Conservation (phyloP, 2,329 filamentous ascomycete species). For the Cryphonectria japonica region DNA sequence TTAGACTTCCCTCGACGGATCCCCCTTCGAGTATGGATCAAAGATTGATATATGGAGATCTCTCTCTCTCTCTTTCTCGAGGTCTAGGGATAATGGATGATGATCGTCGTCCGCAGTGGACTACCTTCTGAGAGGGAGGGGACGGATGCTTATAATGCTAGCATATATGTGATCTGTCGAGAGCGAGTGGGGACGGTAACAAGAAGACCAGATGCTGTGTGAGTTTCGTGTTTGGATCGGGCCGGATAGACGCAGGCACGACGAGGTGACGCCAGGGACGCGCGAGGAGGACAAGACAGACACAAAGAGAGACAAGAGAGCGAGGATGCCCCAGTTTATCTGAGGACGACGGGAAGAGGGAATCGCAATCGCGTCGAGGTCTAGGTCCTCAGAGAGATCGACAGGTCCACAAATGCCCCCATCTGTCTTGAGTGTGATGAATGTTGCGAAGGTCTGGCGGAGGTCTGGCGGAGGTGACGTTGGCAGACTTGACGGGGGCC, state of each 20-base stretch:
- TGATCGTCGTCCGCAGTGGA: neutral
- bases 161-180: neutral
- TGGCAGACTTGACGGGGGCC: neutral
- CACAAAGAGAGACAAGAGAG: neutral
- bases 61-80: neutral
- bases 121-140: neutral
- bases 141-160: neutral
- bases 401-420: constrained; percentile 14
- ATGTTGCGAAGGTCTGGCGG: constrained; percentile 6
- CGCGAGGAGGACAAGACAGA: neutral
- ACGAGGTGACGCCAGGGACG: constrained; percentile 4
- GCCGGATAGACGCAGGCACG: neutral
- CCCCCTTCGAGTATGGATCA: neutral
- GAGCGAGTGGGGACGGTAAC: neutral
- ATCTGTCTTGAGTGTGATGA: neutral
- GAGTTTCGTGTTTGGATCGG: constrained; percentile 5
- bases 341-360: neutral
- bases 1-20: neutral
- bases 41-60: neutral
- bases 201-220: constrained; percentile 1
- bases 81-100: neutral
- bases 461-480: constrained; percentile 10
- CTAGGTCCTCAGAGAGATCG: constrained; percentile 9
- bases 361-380: constrained; percentile 6
- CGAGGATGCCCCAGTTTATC: constrained; percentile 8